Evolutionary conservation across 805 yeast species (phyloP).

Genomic region (Zygosaccharomyces gambellarensis): DNA sequence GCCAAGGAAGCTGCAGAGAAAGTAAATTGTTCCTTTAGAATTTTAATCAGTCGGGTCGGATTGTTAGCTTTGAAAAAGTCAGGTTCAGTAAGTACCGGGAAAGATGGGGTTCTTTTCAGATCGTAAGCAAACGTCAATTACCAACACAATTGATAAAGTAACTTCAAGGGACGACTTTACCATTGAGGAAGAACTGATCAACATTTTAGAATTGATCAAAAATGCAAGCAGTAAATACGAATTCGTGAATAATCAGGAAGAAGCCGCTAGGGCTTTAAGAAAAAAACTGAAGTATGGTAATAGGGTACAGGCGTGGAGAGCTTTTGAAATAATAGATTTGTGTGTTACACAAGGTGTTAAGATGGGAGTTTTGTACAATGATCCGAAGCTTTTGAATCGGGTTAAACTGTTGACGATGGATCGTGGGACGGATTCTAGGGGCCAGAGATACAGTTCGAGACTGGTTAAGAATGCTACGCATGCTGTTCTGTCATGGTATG

Average conservation of each 20-base stretch:
- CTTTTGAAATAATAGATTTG: constrained; percentile 57
- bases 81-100: not conserved
- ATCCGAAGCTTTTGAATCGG: constrained; percentile 61
- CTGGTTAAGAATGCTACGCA: constrained; percentile 42
- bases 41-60: too few species aligned
- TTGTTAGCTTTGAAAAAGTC: too few species aligned
- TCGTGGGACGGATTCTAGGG: constrained; percentile 29
- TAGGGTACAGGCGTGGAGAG: constrained; percentile 56
- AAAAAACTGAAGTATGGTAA: constrained; percentile 87
- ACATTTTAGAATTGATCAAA: constrained; percentile 34
- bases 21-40: too few species aligned
- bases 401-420: constrained; percentile 37
- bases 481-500: constrained; percentile 64
- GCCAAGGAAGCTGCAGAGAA: too few species aligned
- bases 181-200: constrained; percentile 36
- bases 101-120: constrained; percentile 53
- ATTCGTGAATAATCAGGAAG: constrained; percentile 41
- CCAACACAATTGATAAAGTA: constrained; percentile 55
- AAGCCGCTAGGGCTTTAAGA: constrained; percentile 87
- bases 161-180: constrained; percentile 31
- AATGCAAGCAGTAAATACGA: constrained; percentile 36
- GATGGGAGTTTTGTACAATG: constrained; percentile 53
- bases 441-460: constrained; percentile 34
- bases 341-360: constrained; percentile 39
- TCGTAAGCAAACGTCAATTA: constrained; percentile 66